Conservation (phyloP, 345 rosid species). For the Luvunga scandens region DNA sequence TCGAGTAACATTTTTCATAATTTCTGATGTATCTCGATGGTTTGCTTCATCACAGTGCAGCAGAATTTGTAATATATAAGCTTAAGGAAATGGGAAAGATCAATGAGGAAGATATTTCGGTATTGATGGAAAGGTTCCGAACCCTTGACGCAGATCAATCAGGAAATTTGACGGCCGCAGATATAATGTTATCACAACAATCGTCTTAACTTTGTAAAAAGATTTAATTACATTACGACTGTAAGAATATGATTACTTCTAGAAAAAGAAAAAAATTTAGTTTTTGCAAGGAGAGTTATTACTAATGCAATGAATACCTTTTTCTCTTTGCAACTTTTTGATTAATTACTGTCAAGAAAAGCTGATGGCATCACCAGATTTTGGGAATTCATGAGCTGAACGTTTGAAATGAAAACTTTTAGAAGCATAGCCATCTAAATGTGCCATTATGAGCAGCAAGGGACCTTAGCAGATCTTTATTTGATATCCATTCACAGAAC, state of each 20-base stretch:
- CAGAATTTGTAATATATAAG: slow-evolving; percentile 45
- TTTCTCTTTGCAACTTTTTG: neutral
- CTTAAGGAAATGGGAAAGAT: slow-evolving; percentile 59
- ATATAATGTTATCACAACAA: slow-evolving; percentile 17
- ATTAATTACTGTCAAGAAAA: neutral
- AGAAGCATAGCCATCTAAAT: neutral
- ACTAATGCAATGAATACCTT: neutral
- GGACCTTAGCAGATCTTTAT: neutral
- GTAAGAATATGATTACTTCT: neutral
- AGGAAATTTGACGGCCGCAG: slow-evolving; percentile 44
- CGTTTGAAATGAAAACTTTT: neutral
- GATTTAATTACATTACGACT: neutral
- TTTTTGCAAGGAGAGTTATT: neutral
- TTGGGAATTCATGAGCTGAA: neutral
- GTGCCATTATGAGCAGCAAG: neutral
- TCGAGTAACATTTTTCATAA: too few relatives aligned
- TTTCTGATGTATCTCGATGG: neutral
- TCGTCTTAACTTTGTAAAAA: neutral
- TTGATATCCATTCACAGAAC: neutral
- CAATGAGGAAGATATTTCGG: slow-evolving; percentile 33
- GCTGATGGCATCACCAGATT: neutral
- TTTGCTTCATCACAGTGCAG: slow-evolving; percentile 26
- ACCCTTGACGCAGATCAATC: slow-evolving; percentile 47
- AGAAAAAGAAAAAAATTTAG: too few relatives aligned
- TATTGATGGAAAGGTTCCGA: slow-evolving; percentile 40